Evolutionary conservation across 2,329 filamentous ascomycete species (phyloP).

Genomic region (Fusarium udum): DNA sequence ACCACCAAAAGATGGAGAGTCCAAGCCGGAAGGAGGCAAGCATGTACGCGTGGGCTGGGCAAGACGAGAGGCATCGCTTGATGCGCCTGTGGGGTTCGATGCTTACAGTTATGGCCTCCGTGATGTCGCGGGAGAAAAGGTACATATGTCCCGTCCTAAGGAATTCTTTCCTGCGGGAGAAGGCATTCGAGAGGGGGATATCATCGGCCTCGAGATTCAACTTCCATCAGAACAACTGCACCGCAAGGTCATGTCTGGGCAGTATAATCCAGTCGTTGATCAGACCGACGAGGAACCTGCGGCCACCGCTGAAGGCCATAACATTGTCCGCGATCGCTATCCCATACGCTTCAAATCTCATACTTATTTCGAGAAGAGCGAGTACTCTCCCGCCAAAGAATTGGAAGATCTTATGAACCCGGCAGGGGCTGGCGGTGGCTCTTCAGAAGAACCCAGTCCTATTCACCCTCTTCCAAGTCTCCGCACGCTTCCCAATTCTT

Average conservation of each 20-base stretch:
- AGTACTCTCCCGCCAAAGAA: slow-evolving; percentile 87
- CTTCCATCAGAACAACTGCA: slow-evolving; percentile 87
- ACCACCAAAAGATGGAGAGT: slow-evolving; percentile 51
- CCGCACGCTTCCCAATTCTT: slow-evolving; percentile 85
- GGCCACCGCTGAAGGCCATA: slow-evolving; percentile 67
- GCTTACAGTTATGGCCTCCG: slow-evolving; percentile 94
- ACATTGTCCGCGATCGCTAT: slow-evolving; percentile 94
- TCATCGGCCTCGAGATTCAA: slow-evolving; percentile 92
- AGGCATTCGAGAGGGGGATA: slow-evolving; percentile 86
- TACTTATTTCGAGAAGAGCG: slow-evolving; percentile 92
- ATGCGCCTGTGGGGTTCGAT: slow-evolving; percentile 86
- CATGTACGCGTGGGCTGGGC: slow-evolving; percentile 90
- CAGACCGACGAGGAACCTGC: slow-evolving; percentile 65
- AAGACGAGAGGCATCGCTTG: slow-evolving; percentile 80
- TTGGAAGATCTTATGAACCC: slow-evolving; percentile 86
- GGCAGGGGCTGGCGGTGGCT: slow-evolving; percentile 52
- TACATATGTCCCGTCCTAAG: slow-evolving; percentile 92
- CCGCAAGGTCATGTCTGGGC: slow-evolving; percentile 85
- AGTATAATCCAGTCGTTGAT: slow-evolving; percentile 88
- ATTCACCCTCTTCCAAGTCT: slow-evolving; percentile 79
- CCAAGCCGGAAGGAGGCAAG: slow-evolving; percentile 60
- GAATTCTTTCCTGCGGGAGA: slow-evolving; percentile 84
- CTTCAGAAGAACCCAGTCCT: slow-evolving; percentile 70
- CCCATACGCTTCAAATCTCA: slow-evolving; percentile 94
- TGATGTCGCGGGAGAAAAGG: slow-evolving; percentile 88